These are phyloP conservation scores for Fragilaria radians DNA, from an alignment of 108 stramenopile genomes.

Conservation along the genomic window DNA sequence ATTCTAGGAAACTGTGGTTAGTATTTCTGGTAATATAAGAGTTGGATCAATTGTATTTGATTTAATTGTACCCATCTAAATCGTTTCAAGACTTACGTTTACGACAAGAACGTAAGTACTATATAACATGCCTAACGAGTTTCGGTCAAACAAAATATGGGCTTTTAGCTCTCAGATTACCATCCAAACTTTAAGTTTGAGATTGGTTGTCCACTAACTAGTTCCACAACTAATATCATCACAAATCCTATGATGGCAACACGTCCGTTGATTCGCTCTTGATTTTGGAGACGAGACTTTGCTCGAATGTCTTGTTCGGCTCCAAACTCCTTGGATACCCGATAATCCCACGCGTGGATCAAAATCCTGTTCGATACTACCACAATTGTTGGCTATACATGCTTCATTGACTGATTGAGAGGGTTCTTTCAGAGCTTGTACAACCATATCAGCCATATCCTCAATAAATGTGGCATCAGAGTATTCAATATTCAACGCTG, in stretches of 20 bases:
- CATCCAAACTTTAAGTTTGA: slow-evolving; percentile 11
- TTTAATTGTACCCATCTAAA: no score
- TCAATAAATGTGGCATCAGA: slow-evolving; percentile 87
- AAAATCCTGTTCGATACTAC: slow-evolving; percentile 45
- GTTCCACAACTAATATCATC: slow-evolving; percentile 35
- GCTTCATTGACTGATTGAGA: slow-evolving; percentile 76
- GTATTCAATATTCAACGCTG: slow-evolving; percentile 95
- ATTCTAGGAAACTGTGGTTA: no score
- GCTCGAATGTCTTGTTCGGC: slow-evolving; percentile 38
- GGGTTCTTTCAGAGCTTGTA: slow-evolving; percentile 73
- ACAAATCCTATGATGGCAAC: slow-evolving; percentile 55
- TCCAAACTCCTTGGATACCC: slow-evolving; percentile 73
- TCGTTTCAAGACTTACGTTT: no score
- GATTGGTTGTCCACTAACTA: slow-evolving; percentile 13
- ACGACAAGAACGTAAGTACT: no score
- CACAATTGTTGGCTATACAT: slow-evolving; percentile 84
- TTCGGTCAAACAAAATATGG: no score
- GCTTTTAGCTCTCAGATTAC: no score
- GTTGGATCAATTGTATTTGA: no score
- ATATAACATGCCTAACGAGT: no score
- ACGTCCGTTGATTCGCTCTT: slow-evolving; percentile 48
- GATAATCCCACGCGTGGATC: slow-evolving; percentile 43
- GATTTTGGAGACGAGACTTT: slow-evolving; percentile 10
- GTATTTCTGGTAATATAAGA: no score
- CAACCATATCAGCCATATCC: slow-evolving; percentile 96